Conservation (phyloP, 1,284 basidiomycete genomes). For the Irpex rosettiformis region DNA sequence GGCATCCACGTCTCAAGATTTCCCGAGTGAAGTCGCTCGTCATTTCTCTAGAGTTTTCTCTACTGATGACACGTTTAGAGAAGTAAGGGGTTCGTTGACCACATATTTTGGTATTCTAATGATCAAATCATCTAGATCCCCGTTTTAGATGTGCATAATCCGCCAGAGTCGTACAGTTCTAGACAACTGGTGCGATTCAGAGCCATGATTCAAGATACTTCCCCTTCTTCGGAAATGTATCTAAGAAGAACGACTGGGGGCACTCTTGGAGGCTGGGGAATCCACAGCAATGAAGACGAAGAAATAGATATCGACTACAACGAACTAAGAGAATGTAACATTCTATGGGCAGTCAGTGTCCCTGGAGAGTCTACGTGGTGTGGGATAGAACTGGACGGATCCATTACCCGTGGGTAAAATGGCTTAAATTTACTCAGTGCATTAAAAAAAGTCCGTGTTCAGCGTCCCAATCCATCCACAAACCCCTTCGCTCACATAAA, state of each 20-base stretch:
- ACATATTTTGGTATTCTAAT: conserved; percentile 6
- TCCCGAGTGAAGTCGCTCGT: conserved; percentile 43
- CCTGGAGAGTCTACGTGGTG: conserved; percentile 61
- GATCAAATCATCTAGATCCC: conserved; percentile 44
- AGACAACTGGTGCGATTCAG: conserved; percentile 63
- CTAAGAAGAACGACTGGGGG: conserved; percentile 42
- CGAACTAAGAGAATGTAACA: conserved; percentile 55
- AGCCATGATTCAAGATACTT: conserved; percentile 80
- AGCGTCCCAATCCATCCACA: conserved; percentile 13
- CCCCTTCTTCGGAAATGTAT: conserved; percentile 67
- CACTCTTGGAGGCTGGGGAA: conserved; percentile 67
- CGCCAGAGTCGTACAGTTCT: conserved; percentile 44
- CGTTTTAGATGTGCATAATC: conserved; percentile 39
- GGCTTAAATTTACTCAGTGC: neutral
- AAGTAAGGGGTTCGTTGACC: conserved; percentile 30
- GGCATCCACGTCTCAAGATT: conserved; percentile 26
- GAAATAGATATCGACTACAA: conserved; percentile 37
- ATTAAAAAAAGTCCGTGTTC: neutral
- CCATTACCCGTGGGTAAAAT: neutral
- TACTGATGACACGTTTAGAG: conserved; percentile 37
- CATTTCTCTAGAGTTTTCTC: conserved; percentile 50
- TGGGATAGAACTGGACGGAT: conserved; percentile 33
- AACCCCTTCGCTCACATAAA: conserved; percentile 50
- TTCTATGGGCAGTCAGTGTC: conserved; percentile 68
- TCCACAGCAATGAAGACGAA: conserved; percentile 33